Evolutionary conservation across 768 basidiomycete genomes (phyloP).

Genomic region (Panaeolus papilionaceus): DNA sequence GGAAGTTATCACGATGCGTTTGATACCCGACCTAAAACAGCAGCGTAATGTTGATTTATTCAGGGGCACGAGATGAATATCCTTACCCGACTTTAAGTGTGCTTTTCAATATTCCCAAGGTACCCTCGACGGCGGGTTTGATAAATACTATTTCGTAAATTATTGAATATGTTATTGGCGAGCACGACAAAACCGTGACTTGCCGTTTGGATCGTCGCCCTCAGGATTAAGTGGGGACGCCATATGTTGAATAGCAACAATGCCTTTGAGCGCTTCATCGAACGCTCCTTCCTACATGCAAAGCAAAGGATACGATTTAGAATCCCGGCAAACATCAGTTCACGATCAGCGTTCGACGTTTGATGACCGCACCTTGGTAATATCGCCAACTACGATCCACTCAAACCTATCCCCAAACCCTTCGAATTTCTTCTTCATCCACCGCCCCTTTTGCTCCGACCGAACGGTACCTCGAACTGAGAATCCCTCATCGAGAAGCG

Average conservation of each 20-base stretch:
- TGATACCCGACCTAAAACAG: conserved; percentile 47
- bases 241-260: conserved; percentile 74
- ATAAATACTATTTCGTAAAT: conserved; percentile 55
- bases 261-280: conserved; percentile 77
- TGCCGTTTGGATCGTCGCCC: conserved; percentile 48
- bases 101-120: conserved; percentile 66
- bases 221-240: conserved; percentile 65
- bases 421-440: conserved; percentile 61
- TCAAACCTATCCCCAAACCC: conserved; percentile 67
- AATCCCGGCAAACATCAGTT: too few relatives aligned
- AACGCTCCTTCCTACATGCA: conserved; percentile 64
- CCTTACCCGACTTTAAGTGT: conserved; percentile 58
- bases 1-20: conserved; percentile 72
- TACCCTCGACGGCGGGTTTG: conserved; percentile 75
- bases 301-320: too few relatives aligned
- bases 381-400: conserved; percentile 74
- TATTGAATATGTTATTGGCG: too few relatives aligned
- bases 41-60: neutral
- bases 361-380: conserved; percentile 42
- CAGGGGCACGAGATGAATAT: neutral
- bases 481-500: conserved; percentile 69
- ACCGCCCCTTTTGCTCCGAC: conserved; percentile 59
- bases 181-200: neutral
- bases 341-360: neutral
- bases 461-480: conserved; percentile 72